These are phyloP conservation scores for Protomyces macrosporus DNA, from an alignment of 1,139 yeast genomes.

Conservation along the genomic window DNA sequence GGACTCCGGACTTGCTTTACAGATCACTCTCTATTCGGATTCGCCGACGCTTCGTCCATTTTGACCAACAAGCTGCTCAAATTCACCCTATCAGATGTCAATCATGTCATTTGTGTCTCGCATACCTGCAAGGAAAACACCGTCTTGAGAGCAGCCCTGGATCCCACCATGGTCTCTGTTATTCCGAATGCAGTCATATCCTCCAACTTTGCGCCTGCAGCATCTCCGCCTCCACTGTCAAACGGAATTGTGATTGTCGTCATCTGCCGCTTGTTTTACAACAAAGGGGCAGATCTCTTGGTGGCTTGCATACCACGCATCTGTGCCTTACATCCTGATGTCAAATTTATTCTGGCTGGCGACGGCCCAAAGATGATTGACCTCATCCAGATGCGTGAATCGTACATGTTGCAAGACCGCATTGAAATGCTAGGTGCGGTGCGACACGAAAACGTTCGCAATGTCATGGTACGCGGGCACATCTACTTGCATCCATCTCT, in stretches of 20 bases:
- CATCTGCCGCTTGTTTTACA: conserved; percentile 86
- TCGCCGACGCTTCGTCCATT: conserved; percentile 77
- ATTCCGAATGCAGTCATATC: conserved; percentile 95
- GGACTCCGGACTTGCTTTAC: conserved; percentile 88
- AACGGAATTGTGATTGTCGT: conserved; percentile 70
- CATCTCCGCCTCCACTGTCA: conserved; percentile 15
- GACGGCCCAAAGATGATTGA: conserved; percentile 95
- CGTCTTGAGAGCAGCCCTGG: conserved; percentile 75
- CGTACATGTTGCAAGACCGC: conserved; percentile 75
- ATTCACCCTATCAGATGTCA: conserved; percentile 78
- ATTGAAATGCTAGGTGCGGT: conserved; percentile 83
- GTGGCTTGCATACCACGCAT: conserved; percentile 82
- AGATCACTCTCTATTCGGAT: conserved; percentile 93
- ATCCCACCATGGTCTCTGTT: conserved; percentile 74
- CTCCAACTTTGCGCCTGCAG: conserved; percentile 66
- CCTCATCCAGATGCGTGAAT: conserved; percentile 90
- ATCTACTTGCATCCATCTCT: conserved; percentile 89
- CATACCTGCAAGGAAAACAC: conserved; percentile 93
- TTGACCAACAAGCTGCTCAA: conserved; percentile 80
- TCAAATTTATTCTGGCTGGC: conserved; percentile 83
- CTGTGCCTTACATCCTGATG: conserved; percentile 58
- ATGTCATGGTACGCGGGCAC: conserved; percentile 86
- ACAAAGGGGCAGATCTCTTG: conserved; percentile 88
- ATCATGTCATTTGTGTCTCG: conserved; percentile 90
- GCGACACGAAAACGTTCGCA: conserved; percentile 86